Conservation (phyloP, 2,329 filamentous ascomycete genomes). For the Fusarium virguliforme region DNA sequence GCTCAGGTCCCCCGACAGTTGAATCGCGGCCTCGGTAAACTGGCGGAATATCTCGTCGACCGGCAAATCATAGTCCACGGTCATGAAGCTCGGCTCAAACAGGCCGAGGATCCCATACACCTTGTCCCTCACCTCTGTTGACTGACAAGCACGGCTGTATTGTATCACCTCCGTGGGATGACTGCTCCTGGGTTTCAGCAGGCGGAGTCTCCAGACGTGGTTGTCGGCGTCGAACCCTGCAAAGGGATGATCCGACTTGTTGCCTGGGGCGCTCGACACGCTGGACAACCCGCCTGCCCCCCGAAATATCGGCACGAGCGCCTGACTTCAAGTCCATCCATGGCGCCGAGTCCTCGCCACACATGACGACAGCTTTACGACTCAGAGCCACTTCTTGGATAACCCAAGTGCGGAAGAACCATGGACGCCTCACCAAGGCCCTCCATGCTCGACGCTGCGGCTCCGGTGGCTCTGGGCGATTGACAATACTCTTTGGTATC, state of each 20-base stretch:
- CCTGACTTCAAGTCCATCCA: slow-evolving; percentile 19
- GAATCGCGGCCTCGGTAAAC: slow-evolving; percentile 19
- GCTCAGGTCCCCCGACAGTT: not conserved
- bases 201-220: slow-evolving; percentile 15
- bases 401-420: slow-evolving; percentile 38
- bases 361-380: slow-evolving; percentile 20
- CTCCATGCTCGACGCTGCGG: slow-evolving; percentile 14
- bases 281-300: slow-evolving; percentile 3
- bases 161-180: slow-evolving; percentile 20
- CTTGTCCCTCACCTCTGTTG: slow-evolving; percentile 25
- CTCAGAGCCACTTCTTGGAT: slow-evolving; percentile 32
- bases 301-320: slow-evolving; percentile 21
- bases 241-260: slow-evolving; percentile 11
- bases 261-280: not conserved
- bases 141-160: slow-evolving; percentile 26
- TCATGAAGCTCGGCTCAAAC: slow-evolving; percentile 19
- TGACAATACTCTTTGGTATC: not conserved
- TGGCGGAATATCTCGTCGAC: slow-evolving; percentile 27
- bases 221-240: slow-evolving; percentile 14
- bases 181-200: not conserved
- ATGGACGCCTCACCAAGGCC: slow-evolving; percentile 17
- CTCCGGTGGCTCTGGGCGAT: not conserved
- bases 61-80: slow-evolving; percentile 1
- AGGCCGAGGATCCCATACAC: slow-evolving; percentile 28
- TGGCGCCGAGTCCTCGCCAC: not conserved